Evolutionary conservation across 2,329 filamentous ascomycete species (phyloP), one percentile per base, ranked within the genome.

Genomic region (Aschersonia sp.): DNA sequence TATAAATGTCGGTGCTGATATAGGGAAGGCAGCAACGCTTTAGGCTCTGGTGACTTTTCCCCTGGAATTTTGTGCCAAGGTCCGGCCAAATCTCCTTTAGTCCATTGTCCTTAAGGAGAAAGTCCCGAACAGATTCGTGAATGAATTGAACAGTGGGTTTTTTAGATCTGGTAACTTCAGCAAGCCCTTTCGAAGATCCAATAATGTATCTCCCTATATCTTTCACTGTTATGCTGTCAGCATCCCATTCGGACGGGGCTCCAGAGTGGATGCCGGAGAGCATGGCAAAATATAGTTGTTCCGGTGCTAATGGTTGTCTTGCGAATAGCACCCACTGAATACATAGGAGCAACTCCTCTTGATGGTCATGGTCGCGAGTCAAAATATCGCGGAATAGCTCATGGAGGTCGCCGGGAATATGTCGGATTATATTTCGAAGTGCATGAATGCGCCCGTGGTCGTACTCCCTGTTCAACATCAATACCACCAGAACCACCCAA

Each of bases 301-400:
- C 52, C 0, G 59, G 66, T 0, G 43, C 59, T 0, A 79, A 48
- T 0, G 74, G 70, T 0, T 58, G 51, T 6, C 56, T 60, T 0
- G 76, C 63, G 30, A 67, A 79, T 0, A 81, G 59, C 0, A 81
- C 61, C 70, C 71, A 80, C 22, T 50, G 66, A 0, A 81, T 50
- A 32, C 68, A 76, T 0, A 74, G 51, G 0, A 66, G 47, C 0
- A 79, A 51, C 0, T 65, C 58, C 0, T 69, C 58, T 44, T 59
- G 58, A 5, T 74, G 63, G 0, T 61, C 39, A 0, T 47, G 14
- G 46, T 81, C 74, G 12, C 73, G 63, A 0, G 49, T 65, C 2
- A 80, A 48, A 0, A 80, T 72, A 12, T 73, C 59, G 3, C 60
- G 62, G 49, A 82, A 80, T 0, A 81, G 53, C 0, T 71, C 60